Evolutionary conservation across 2,329 filamentous ascomycete genomes (phyloP).

Genomic region (Hypoxylon sp.): DNA sequence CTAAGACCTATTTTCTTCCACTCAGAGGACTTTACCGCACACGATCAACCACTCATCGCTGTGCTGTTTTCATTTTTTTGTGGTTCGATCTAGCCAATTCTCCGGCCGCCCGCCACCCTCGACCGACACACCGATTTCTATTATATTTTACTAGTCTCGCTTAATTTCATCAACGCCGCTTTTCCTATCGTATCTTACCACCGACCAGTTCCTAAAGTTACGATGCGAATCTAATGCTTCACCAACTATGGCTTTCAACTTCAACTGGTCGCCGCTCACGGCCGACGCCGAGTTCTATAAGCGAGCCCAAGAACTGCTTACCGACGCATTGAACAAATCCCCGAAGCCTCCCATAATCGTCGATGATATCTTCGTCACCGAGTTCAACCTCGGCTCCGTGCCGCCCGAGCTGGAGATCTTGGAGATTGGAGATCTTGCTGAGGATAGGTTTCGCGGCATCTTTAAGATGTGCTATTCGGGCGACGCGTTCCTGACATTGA

Average conservation of each 20-base stretch:
- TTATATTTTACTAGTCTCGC: slow-evolving; percentile 29
- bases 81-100: slow-evolving; percentile 32
- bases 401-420: slow-evolving; percentile 96
- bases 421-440: slow-evolving; percentile 96
- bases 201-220: slow-evolving; percentile 12
- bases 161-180: slow-evolving; percentile 24
- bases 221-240: slow-evolving; percentile 47
- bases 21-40: slow-evolving; percentile 18
- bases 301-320: slow-evolving; percentile 92
- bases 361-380: slow-evolving; percentile 98
- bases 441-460: slow-evolving; percentile 95
- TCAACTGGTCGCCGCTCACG: slow-evolving; percentile 99
- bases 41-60: slow-evolving; percentile 34
- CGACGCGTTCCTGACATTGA: slow-evolving; percentile 93
- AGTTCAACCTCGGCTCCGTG: slow-evolving; percentile 94
- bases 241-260: slow-evolving; percentile 96
- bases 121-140: slow-evolving; percentile 30
- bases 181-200: slow-evolving; percentile 8
- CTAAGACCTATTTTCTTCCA: slow-evolving; percentile 4
- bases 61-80: slow-evolving; percentile 27
- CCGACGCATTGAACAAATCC: slow-evolving; percentile 94
- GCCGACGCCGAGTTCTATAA: slow-evolving; percentile 92
- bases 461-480: slow-evolving; percentile 99
- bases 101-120: slow-evolving; percentile 24
- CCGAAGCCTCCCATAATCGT: slow-evolving; percentile 99